Evolutionary conservation across 257 asterid species (phyloP), one percentile per base, ranked within the genome.

Genomic region (Scutellaria minor): DNA sequence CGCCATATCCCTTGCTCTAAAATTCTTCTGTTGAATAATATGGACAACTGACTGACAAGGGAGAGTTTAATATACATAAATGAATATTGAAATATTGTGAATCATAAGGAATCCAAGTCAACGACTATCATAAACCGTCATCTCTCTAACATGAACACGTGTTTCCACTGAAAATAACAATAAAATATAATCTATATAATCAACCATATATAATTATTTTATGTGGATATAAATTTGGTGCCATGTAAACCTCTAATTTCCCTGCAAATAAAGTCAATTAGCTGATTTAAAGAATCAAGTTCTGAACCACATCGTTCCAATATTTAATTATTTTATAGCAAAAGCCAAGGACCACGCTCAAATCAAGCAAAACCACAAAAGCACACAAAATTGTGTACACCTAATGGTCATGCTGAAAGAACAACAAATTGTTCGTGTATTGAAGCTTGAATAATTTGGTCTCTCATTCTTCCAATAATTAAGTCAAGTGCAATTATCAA

Each of bases 21-120:
- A 57, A 72, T 79, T 69, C 45, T 64, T 18, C 31, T 48, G 60
- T 40, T 52, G 15, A 61, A 20, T 27, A 54, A 24, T 64, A 35
- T 24, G 39, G 45, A 71, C 37, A 47, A 18, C 18, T 18, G 27
- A 20, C 37, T 20, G 63, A 57, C 62, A n/a, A 10, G 12, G 66
- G 3, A 2, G 69, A 2, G 69, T 47, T 45, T 31, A 66, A 58
- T 66, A 53, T 57, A 31, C 3, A 46, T 31, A 9, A 41, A 48
- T 65, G 60, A 42, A 67, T 52, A 44, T 41, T 44, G 60, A 73
- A 18, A 6, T 63, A 60, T 13, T n/a, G 59, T 44, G 39, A 24
- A 50, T 68, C 15, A 52, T 51, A 57, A 44, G 75, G 67, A 65
- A 62, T 64, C 55, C 0, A 67, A 80, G 83, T 80, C 78, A 75